phyloP scores from a whole-genome alignment of 1,284 basidiomycete genomes.

The Crepidotus sp. region DNA sequence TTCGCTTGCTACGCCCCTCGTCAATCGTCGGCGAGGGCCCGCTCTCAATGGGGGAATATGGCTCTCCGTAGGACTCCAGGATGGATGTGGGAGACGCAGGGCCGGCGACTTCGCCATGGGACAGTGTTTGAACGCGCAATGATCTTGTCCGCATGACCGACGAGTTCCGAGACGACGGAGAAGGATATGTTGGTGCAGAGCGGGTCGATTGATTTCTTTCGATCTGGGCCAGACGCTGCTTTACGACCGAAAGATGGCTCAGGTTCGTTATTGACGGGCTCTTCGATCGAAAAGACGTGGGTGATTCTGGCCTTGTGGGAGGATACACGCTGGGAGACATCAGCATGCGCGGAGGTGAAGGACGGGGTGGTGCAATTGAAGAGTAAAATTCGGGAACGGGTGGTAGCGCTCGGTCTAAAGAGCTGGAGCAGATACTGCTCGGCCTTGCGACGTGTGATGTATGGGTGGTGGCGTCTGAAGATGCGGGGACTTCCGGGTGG shows the following conservation, averaged over 20 bases:
- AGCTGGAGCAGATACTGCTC: slow-evolving; percentile 5
- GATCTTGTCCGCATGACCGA: slow-evolving; percentile 7
- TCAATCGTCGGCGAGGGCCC: background rate
- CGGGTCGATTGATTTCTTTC: slow-evolving; percentile 22
- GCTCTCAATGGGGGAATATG: background rate
- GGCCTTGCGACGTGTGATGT: slow-evolving; percentile 6
- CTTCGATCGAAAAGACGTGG: slow-evolving; percentile 23
- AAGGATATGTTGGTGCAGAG: slow-evolving; percentile 12
- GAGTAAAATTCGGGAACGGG: slow-evolving; percentile 21
- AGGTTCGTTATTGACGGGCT: slow-evolving; percentile 47
- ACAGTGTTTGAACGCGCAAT: slow-evolving; percentile 5
- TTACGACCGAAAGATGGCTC: slow-evolving; percentile 42
- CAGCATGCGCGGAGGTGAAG: slow-evolving; percentile 16
- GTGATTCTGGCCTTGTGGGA: slow-evolving; percentile 18
- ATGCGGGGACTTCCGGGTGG: slow-evolving; percentile 19
- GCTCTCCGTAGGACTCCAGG: slow-evolving; percentile 20
- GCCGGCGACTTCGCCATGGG: background rate
- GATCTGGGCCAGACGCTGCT: slow-evolving; percentile 42
- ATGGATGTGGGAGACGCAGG: slow-evolving; percentile 20
- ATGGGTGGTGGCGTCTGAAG: slow-evolving; percentile 18
- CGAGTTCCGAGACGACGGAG: slow-evolving; percentile 1
- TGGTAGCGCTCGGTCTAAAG: slow-evolving; percentile 25
- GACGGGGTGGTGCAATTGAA: slow-evolving; percentile 3
- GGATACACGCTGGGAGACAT: slow-evolving; percentile 23
- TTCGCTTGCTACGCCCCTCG: background rate